These are phyloP conservation scores for Podaxis carcinomalis DNA, from an alignment of 768 basidiomycete genomes.

Conservation along the genomic window DNA sequence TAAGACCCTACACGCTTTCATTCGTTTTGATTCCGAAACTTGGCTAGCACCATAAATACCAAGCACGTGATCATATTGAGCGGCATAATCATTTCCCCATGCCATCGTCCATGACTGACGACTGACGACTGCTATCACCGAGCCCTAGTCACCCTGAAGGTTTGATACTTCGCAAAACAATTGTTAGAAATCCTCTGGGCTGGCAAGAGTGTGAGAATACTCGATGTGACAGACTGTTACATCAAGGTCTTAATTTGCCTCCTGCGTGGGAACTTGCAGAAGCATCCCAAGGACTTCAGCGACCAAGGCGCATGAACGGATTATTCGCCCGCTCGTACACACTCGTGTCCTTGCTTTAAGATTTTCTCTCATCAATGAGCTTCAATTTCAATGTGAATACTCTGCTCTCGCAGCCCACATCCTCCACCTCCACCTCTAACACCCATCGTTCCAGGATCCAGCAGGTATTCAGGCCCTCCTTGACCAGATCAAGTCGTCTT, in stretches of 20 bases:
- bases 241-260: neutral
- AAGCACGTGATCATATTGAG: too few species aligned
- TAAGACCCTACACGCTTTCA: neutral
- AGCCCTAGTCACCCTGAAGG: too few species aligned
- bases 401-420: neutral
- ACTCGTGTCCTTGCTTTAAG: neutral
- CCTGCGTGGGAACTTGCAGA: neutral
- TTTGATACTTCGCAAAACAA: too few species aligned
- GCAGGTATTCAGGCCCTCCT: conserved; percentile 65
- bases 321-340: neutral
- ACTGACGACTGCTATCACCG: too few species aligned
- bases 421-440: neutral
- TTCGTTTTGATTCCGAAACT: neutral
- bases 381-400: conserved; percentile 55
- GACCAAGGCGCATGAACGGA: neutral
- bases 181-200: too few species aligned
- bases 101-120: neutral
- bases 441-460: conserved; percentile 45
- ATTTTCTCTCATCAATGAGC: conserved; percentile 22
- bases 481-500: conserved; percentile 61
- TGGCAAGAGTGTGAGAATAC: neutral
- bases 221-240: neutral
- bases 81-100: neutral
- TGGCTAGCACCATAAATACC: too few species aligned
- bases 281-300: too few species aligned